These are phyloP conservation scores for Cutaneotrichosporon sp. DNA, from an alignment of 1,284 basidiomycete genomes.

Conservation along the genomic window DNA sequence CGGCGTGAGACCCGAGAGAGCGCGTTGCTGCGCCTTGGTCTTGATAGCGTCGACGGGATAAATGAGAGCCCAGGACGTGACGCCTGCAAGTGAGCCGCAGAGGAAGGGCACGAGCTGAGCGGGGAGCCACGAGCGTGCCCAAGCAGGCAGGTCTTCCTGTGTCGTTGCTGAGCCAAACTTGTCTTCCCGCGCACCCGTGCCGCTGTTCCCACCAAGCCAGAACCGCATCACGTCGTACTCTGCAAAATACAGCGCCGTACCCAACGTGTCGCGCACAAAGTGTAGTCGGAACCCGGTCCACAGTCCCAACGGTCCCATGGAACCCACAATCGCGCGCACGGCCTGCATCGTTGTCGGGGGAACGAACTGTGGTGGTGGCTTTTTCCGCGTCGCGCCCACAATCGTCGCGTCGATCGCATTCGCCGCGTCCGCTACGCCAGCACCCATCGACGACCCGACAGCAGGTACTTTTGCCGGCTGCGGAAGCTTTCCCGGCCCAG, in stretches of 20 bases:
- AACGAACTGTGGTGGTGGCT: constrained; percentile 14
- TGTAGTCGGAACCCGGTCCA: constrained; percentile 44
- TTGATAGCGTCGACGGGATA: constrained; percentile 49
- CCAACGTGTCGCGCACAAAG: constrained; percentile 45
- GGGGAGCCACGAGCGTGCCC: constrained; percentile 41
- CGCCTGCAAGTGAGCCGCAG: constrained; percentile 46
- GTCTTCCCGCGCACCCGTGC: neutral
- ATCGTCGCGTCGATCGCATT: neutral
- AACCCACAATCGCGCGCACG: constrained; percentile 34
- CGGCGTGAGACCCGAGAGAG: constrained; percentile 36
- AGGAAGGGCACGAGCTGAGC: constrained; percentile 43
- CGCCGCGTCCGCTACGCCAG: neutral
- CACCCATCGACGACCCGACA: neutral
- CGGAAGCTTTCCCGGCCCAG: neutral
- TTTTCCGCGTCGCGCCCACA: neutral
- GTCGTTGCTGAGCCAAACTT: constrained; percentile 4
- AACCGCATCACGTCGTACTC: constrained; percentile 48
- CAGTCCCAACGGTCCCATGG: constrained; percentile 32
- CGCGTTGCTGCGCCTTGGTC: constrained; percentile 48
- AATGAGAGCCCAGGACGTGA: constrained; percentile 47
- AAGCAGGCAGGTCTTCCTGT: constrained; percentile 43
- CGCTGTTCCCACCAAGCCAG: constrained; percentile 25
- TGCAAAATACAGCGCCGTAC: constrained; percentile 47
- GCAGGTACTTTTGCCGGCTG: constrained; percentile 11
- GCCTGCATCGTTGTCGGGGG: constrained; percentile 44